Conservation (phyloP, 306 rosid species). For the Castanea crenata region DNA sequence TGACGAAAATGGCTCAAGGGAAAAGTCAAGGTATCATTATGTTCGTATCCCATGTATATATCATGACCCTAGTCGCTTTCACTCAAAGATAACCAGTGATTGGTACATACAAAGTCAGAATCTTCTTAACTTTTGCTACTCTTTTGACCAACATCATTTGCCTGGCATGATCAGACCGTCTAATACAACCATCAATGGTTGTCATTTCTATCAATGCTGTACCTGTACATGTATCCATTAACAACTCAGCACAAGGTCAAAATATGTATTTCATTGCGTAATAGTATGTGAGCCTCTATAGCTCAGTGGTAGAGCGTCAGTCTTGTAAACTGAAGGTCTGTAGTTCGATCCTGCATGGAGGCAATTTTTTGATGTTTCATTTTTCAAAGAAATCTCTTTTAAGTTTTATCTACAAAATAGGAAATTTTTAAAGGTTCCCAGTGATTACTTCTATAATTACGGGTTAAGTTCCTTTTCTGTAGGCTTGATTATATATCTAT, state of each 20-base stretch:
- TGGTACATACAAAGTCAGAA: background rate
- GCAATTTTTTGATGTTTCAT: background rate
- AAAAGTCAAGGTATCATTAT: too few species aligned
- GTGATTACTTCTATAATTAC: too few species aligned
- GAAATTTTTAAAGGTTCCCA: too few species aligned
- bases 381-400: background rate
- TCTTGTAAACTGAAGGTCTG: background rate
- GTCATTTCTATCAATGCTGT: background rate
- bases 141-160: background rate
- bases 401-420: background rate
- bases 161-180: background rate
- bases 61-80: background rate
- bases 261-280: background rate
- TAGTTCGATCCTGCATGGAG: constrained; percentile 10
- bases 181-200: background rate
- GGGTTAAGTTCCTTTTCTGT: too few species aligned
- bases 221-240: too few species aligned
- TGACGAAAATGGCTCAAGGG: too few species aligned
- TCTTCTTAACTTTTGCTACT: background rate
- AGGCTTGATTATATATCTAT: too few species aligned
- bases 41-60: too few species aligned
- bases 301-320: constrained; percentile 13
- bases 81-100: background rate
- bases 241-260: too few species aligned
- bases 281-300: background rate